A percentile compares a stretch with the other conserved stretches of the same genome.
phyloP scores from a whole-genome alignment of 1,284 basidiomycete genomes.

The Tilletia walkeri region DNA sequence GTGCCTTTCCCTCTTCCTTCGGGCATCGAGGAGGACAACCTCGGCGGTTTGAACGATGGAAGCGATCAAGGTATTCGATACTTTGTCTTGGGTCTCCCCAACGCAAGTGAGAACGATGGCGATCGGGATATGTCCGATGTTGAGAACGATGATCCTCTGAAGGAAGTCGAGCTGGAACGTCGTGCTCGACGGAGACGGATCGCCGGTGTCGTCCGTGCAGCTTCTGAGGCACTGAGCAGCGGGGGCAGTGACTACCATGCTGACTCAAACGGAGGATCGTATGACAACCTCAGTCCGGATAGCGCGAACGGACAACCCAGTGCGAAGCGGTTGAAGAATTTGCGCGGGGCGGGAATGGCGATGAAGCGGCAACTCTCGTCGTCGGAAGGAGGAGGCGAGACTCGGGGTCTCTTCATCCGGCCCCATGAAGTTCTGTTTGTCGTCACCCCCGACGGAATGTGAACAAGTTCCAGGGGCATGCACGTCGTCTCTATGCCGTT shows the following conservation, averaged over 20 bases:
- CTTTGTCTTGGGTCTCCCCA: constrained; percentile 68
- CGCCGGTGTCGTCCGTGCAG: constrained; percentile 16
- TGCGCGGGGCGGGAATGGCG: background rate
- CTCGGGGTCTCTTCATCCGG: constrained; percentile 29
- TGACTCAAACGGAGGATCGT: constrained; percentile 7
- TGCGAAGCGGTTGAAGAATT: constrained; percentile 23
- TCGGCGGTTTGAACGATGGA: constrained; percentile 70
- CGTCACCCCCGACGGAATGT: constrained; percentile 19
- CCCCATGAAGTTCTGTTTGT: constrained; percentile 41
- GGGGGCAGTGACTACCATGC: background rate
- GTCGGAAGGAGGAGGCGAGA: background rate
- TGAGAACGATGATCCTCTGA: constrained; percentile 35
- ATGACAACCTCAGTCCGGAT: constrained; percentile 15
- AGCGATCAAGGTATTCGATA: constrained; percentile 74
- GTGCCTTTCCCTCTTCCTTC: constrained; percentile 26
- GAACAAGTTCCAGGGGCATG: background rate
- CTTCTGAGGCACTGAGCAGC: constrained; percentile 11
- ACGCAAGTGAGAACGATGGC: constrained; percentile 66
- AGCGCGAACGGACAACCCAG: constrained; percentile 7
- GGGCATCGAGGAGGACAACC: constrained; percentile 11
- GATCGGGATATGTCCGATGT: constrained; percentile 56
- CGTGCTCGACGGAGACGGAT: constrained; percentile 24
- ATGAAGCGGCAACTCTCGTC: constrained; percentile 9
- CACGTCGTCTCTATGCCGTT: too few relatives aligned
- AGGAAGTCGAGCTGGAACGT: constrained; percentile 18